phyloP scores from a whole-genome alignment of 257 asterid genomes.

The Solanum etuberosum region DNA sequence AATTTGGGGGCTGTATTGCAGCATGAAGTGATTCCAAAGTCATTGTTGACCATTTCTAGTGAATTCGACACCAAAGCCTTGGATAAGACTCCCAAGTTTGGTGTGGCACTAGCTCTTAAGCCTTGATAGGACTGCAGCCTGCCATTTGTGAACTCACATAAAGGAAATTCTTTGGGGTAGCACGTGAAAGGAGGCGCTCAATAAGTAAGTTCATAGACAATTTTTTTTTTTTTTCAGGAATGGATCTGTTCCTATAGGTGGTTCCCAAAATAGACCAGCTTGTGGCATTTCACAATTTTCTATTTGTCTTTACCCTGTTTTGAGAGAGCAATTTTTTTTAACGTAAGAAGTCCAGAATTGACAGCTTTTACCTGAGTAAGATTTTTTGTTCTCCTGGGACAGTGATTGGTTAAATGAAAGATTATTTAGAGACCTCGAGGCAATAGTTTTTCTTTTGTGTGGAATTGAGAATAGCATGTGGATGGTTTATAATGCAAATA shows the following conservation, averaged over 20 bases:
- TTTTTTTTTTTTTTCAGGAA: neutral
- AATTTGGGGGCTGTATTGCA: slow-evolving; percentile 47
- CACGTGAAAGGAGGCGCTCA: slow-evolving; percentile 15
- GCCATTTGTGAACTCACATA: neutral
- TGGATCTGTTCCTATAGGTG: neutral
- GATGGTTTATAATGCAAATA: neutral
- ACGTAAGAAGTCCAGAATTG: neutral
- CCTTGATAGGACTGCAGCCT: slow-evolving; percentile 26
- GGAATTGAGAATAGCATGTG: neutral
- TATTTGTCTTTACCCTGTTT: neutral
- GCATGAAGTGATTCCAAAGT: slow-evolving; percentile 43
- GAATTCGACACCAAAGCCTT: slow-evolving; percentile 61
- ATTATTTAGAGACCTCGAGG: neutral
- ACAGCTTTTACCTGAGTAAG: neutral
- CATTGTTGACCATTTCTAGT: slow-evolving; percentile 42
- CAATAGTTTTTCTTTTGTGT: neutral
- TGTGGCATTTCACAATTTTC: neutral
- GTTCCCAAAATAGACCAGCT: neutral
- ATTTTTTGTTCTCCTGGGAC: neutral
- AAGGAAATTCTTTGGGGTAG: slow-evolving; percentile 1
- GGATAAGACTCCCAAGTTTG: slow-evolving; percentile 58
- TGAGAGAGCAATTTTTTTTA: neutral
- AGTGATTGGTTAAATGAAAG: neutral
- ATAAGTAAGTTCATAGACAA: slow-evolving; percentile 20
- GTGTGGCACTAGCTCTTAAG: slow-evolving; percentile 48